A percentile compares a stretch with the other conserved stretches of the same genome.
These are phyloP conservation scores for Sanghuangporus baumii DNA, from an alignment of 1,284 basidiomycete species.

Conservation along the genomic window DNA sequence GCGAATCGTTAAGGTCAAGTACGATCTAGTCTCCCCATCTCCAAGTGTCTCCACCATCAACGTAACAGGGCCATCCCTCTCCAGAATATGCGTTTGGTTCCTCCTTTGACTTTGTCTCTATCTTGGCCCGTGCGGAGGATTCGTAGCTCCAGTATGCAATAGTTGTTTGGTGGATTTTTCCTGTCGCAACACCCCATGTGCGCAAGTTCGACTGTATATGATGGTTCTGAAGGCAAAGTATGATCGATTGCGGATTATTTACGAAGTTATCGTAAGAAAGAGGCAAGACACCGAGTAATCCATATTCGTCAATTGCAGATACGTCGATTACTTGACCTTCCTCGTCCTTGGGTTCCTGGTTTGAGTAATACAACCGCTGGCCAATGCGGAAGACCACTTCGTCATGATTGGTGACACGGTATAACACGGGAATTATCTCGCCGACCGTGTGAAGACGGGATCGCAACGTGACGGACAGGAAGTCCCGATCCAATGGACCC, in stretches of 20 bases:
- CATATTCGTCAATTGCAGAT: not conserved
- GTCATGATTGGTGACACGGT: not conserved
- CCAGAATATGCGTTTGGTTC: too few relatives aligned
- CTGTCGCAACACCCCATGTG: not conserved
- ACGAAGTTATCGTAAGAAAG: slow-evolving; percentile 1
- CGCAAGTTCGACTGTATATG: not conserved
- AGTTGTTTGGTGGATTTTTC: too few relatives aligned
- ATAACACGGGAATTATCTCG: slow-evolving; percentile 3
- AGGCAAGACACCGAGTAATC: not conserved
- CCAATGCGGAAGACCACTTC: slow-evolving; percentile 6
- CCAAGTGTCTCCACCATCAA: too few relatives aligned
- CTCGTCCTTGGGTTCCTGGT: not conserved
- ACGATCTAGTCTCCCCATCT: too few relatives aligned
- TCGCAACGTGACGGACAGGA: not conserved
- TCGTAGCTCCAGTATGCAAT: too few relatives aligned
- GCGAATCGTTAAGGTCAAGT: too few relatives aligned
- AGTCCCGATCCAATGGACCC: not conserved
- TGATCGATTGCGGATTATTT: not conserved
- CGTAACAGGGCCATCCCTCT: too few relatives aligned
- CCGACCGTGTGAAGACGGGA: not conserved
- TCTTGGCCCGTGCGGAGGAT: too few relatives aligned
- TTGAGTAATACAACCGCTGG: not conserved
- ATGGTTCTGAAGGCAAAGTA: not conserved
- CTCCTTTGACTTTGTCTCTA: too few relatives aligned
- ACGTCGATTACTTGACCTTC: not conserved